These are phyloP conservation scores for Didymella exigua DNA, from an alignment of 2,329 filamentous ascomycete genomes.

Conservation along the genomic window DNA sequence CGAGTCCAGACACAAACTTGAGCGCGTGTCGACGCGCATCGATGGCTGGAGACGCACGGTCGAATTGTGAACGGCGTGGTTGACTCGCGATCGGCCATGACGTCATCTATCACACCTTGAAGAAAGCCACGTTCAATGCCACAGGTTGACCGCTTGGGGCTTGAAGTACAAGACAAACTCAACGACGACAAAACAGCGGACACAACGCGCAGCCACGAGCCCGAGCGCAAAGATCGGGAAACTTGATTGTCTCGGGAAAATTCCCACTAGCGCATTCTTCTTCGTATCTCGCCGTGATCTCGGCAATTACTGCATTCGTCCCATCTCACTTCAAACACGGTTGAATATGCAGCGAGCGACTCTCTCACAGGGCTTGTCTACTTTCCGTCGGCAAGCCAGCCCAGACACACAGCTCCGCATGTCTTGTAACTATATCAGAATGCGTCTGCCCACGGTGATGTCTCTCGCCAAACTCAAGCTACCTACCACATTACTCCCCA, in stretches of 20 bases:
- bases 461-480: background rate
- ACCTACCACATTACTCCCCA: background rate
- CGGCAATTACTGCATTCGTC: background rate
- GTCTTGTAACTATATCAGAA: background rate
- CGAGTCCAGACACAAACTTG: no score
- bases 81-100: background rate
- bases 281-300: background rate
- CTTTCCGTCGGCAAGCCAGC: background rate
- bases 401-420: background rate
- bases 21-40: background rate
- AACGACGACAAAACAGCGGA: background rate
- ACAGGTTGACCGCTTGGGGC: no score
- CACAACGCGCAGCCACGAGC: background rate
- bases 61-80: slow-evolving; percentile 1
- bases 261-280: background rate
- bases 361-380: background rate
- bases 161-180: background rate
- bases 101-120: background rate
- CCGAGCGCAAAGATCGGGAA: background rate
- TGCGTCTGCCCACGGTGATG: background rate
- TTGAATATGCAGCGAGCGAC: background rate
- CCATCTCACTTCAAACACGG: background rate
- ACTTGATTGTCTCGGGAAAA: background rate
- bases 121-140: background rate
- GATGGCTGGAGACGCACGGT: slow-evolving; percentile 8